phyloP scores from a whole-genome alignment of 2,329 filamentous ascomycete species.

The Monilinia polystroma region DNA sequence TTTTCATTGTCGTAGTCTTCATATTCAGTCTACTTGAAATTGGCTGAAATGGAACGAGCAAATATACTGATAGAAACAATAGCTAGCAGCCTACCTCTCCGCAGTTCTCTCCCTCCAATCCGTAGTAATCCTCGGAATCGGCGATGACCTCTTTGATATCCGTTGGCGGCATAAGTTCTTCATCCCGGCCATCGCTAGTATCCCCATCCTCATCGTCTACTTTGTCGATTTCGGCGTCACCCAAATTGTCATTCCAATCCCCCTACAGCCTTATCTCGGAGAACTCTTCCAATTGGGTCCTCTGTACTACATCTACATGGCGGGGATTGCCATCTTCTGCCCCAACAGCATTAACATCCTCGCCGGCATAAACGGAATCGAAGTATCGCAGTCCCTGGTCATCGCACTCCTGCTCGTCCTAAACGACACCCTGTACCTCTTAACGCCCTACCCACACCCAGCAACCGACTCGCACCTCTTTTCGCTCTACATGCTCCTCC shows the following conservation, averaged over 20 bases:
- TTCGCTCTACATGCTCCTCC: conserved; percentile 89
- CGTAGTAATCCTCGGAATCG: conserved; percentile 86
- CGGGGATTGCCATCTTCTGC: conserved; percentile 92
- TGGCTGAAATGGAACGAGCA: background rate
- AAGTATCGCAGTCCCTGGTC: conserved; percentile 90
- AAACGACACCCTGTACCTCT: conserved; percentile 87
- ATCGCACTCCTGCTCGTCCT: conserved; percentile 79
- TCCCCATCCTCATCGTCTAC: conserved; percentile 94
- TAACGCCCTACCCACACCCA: conserved; percentile 82
- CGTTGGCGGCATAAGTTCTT: conserved; percentile 98
- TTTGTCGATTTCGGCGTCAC: conserved; percentile 98
- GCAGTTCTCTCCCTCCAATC: conserved; percentile 90
- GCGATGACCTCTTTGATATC: conserved; percentile 96
- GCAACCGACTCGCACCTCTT: conserved; percentile 95
- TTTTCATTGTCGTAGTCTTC: background rate
- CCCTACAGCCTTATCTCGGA: conserved; percentile 80
- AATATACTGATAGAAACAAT: conserved; percentile 24
- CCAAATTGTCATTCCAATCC: conserved; percentile 85
- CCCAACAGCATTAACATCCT: conserved; percentile 99
- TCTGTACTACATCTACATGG: conserved; percentile 97
- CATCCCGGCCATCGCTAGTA: conserved; percentile 89
- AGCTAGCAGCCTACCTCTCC: conserved; percentile 93
- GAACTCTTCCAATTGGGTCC: conserved; percentile 74
- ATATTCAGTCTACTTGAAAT: background rate
- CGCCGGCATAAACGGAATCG: conserved; percentile 98